Conservation (phyloP, 2,329 filamentous ascomycete species). For the Alternaria atra region DNA sequence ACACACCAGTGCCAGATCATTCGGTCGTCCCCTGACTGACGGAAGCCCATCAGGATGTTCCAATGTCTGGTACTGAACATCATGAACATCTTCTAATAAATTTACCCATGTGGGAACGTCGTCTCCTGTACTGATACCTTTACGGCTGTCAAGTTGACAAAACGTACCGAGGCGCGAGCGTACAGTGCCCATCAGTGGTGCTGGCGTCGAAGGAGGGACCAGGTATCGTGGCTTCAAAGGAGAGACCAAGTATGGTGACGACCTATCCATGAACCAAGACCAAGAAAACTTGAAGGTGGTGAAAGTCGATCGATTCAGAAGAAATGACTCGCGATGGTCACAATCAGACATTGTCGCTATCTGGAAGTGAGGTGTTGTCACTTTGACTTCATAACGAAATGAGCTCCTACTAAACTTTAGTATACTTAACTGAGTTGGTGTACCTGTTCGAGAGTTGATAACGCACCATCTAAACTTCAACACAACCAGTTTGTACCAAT, state of each 20-base stretch:
- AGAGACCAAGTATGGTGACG: not conserved
- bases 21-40: not conserved
- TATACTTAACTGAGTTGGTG: too few relatives aligned
- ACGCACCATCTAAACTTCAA: conserved; percentile 4
- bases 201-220: not conserved
- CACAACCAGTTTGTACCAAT: not conserved
- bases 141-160: not conserved
- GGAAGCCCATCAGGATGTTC: not conserved
- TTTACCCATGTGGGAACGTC: not conserved
- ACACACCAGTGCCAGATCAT: not conserved
- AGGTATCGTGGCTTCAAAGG: not conserved
- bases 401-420: conserved; percentile 2
- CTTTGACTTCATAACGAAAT: conserved; percentile 16
- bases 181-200: not conserved
- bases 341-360: not conserved
- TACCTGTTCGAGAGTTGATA: not conserved
- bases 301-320: not conserved
- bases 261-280: not conserved
- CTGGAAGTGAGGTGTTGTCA: conserved; percentile 20
- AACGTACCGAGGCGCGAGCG: not conserved
- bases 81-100: not conserved
- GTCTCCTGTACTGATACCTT: not conserved
- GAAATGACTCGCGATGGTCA: not conserved
- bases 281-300: not conserved
- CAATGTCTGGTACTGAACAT: not conserved